These are phyloP conservation scores for Phaffomyces thermotolerans DNA, from an alignment of 805 yeast genomes.

Conservation along the genomic window DNA sequence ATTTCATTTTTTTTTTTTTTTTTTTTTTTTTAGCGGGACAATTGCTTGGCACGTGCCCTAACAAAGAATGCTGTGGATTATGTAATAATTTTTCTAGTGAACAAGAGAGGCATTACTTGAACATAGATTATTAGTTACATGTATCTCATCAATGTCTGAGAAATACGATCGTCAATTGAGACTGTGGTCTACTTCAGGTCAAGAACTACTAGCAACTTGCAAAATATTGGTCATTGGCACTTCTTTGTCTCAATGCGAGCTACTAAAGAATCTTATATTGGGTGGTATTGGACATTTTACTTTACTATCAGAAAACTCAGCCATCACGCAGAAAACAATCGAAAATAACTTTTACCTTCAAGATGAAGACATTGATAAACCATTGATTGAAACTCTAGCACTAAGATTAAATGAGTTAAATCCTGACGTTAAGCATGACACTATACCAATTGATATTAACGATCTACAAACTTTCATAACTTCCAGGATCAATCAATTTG, in stretches of 20 bases:
- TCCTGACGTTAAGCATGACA: conserved; percentile 36
- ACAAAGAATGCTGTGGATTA: no score
- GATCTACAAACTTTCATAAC: conserved; percentile 7
- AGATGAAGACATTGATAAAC: conserved; percentile 35
- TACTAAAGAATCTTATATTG: conserved; percentile 67
- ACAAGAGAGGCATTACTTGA: no score
- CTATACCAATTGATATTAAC: conserved; percentile 1
- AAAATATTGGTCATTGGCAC: conserved; percentile 3
- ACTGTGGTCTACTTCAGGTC: conserved; percentile 81
- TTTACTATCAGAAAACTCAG: conserved; percentile 45
- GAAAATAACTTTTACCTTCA: conserved; percentile 57
- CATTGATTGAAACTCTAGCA: conserved; percentile 34
- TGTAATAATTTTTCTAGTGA: no score
- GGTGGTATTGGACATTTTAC: conserved; percentile 61
- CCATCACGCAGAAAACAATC: conserved; percentile 38
- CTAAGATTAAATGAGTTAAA: conserved; percentile 49
- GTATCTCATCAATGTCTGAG: conserved; percentile 9
- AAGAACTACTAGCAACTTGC: conserved; percentile 22
- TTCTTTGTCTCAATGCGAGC: conserved; percentile 34
- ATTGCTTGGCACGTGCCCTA: no score
- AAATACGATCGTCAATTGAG: conserved; percentile 85
- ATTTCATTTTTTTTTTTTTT: no score
- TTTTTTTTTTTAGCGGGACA: no score
- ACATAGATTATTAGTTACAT: no score
- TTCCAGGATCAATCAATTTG: conserved; percentile 28